Evolutionary conservation across 139 green algal genomes (phyloP).

Genomic region (Chlamydomonas schloesseri): DNA sequence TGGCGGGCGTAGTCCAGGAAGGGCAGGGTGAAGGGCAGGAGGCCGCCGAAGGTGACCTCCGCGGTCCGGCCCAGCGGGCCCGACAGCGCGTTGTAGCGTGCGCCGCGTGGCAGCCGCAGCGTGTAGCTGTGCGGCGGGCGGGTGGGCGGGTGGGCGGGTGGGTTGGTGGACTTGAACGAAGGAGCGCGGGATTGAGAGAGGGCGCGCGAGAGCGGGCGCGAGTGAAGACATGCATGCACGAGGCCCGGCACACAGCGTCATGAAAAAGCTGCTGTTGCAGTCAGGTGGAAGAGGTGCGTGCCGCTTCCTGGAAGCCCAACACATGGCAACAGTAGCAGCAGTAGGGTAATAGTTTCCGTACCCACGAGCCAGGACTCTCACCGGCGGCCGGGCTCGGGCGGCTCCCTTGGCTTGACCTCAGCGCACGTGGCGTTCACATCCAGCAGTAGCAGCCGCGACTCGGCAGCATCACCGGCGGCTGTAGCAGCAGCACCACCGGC

Average conservation of each 20-base stretch:
- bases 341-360: too few relatives aligned
- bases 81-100: conserved; percentile 51
- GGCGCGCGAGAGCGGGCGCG: too few relatives aligned
- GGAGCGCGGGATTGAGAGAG: neutral
- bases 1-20: neutral
- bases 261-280: neutral
- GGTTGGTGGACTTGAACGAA: neutral
- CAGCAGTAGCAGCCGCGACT: neutral
- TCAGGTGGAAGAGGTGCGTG: neutral
- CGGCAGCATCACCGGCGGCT: neutral
- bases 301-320: too few relatives aligned
- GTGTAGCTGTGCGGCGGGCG: conserved; percentile 13
- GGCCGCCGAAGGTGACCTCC: neutral
- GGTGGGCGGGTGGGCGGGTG: neutral
- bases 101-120: conserved; percentile 46
- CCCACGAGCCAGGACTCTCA: too few relatives aligned
- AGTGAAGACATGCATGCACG: neutral
- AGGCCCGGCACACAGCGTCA: too few relatives aligned
- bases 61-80: conserved; percentile 15
- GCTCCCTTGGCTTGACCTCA: neutral
- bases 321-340: too few relatives aligned
- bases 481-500: neutral
- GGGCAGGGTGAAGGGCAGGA: conserved; percentile 21
- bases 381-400: neutral
- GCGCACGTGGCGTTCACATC: conserved; percentile 34